phyloP scores from a whole-genome alignment of 176 grass and related monocot species.

The Tuctoria greenei region DNA sequence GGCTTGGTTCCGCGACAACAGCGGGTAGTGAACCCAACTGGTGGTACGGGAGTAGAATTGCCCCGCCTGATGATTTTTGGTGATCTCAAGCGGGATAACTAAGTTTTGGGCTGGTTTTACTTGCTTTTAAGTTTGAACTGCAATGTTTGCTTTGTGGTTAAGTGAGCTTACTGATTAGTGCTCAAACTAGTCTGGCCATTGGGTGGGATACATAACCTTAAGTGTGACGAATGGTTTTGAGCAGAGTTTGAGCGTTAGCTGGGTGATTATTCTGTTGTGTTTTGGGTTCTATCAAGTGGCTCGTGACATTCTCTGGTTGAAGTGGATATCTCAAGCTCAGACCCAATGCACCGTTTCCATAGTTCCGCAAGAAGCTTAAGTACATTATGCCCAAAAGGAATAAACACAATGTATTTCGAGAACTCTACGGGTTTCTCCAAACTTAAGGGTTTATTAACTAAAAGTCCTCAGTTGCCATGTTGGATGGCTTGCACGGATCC shows the following conservation, averaged over 20 bases:
- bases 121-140: constrained; percentile 11
- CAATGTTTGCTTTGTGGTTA: not conserved
- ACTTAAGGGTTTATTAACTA: constrained; percentile 1
- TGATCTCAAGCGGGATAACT: constrained; percentile 13
- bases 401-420: not conserved
- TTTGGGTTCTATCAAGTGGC: not conserved
- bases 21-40: constrained; percentile 26
- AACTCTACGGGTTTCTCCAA: constrained; percentile 2
- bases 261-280: not conserved
- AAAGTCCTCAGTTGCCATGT: not conserved
- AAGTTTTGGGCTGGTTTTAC: constrained; percentile 16
- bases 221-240: constrained; percentile 19
- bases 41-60: constrained; percentile 21
- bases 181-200: constrained; percentile 8
- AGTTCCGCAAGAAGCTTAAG: not conserved
- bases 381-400: not conserved
- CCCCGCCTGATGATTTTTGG: constrained; percentile 20
- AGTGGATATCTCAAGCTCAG: constrained; percentile 20
- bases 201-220: constrained; percentile 11
- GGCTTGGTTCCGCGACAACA: not conserved
- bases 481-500: not conserved
- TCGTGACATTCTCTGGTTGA: constrained; percentile 17
- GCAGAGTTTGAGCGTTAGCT: not conserved
- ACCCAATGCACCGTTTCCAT: constrained; percentile 7
- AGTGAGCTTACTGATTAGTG: not conserved